Evolutionary conservation across 1,284 basidiomycete genomes (phyloP).

Genomic region (Ceratobasidium sp.): DNA sequence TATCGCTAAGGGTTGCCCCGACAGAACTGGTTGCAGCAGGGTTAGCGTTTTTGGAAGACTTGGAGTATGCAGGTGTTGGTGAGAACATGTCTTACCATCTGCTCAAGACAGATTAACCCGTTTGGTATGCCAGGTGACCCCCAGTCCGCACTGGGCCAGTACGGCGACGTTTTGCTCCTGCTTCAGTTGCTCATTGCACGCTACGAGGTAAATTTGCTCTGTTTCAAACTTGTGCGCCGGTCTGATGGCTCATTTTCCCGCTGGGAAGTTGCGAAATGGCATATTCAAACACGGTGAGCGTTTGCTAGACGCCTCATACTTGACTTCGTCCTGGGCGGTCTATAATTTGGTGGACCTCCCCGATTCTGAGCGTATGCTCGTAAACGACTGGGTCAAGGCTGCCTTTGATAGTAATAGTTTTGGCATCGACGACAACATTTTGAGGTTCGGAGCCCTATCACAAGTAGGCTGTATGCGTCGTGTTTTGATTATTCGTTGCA

Average conservation of each 20-base stretch:
- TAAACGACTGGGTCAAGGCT: slow-evolving; percentile 71
- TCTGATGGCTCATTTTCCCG: slow-evolving; percentile 1
- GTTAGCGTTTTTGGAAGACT: slow-evolving; percentile 68
- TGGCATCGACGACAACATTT: slow-evolving; percentile 79
- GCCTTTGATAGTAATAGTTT: slow-evolving; percentile 77
- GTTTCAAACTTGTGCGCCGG: slow-evolving; percentile 24
- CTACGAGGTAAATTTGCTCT: slow-evolving; percentile 61
- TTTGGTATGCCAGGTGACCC: slow-evolving; percentile 66
- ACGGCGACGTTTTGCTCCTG: slow-evolving; percentile 77
- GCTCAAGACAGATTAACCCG: background rate
- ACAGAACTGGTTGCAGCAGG: slow-evolving; percentile 66
- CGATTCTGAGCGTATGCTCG: slow-evolving; percentile 60
- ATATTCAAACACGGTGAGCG: slow-evolving; percentile 54
- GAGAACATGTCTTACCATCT: slow-evolving; percentile 49
- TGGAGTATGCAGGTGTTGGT: slow-evolving; percentile 80
- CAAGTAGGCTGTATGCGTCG: background rate
- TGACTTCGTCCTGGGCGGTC: slow-evolving; percentile 54
- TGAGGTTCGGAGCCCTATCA: slow-evolving; percentile 59
- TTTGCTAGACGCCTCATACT: slow-evolving; percentile 54
- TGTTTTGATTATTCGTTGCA: slow-evolving; percentile 20
- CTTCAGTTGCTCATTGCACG: slow-evolving; percentile 66
- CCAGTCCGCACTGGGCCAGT: slow-evolving; percentile 74
- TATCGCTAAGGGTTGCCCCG: slow-evolving; percentile 72
- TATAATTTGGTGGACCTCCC: slow-evolving; percentile 57
- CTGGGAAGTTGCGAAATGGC: slow-evolving; percentile 9